Evolutionary conservation across 129 eudicot species (phyloP).

Genomic region (Scalesia atractyloides): DNA sequence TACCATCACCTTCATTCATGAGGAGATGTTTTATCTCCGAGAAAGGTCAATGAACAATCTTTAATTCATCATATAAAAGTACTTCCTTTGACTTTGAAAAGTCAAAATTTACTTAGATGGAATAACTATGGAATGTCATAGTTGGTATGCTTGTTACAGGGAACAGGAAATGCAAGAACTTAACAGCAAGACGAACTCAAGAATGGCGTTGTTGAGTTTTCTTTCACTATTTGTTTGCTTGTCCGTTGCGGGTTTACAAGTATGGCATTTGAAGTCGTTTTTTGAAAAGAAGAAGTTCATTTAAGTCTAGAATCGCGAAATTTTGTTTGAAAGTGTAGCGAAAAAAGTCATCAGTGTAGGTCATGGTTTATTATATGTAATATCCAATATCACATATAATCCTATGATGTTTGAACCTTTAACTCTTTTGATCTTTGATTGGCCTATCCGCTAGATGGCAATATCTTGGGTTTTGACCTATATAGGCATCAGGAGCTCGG

Average conservation of each 20-base stretch:
- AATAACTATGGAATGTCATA: background rate
- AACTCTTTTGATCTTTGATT: background rate
- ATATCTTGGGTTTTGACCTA: too few relatives aligned
- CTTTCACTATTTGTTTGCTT: conserved; percentile 68
- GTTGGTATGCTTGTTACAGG: conserved; percentile 46
- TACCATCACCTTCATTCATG: conserved; percentile 68
- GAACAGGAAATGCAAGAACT: conserved; percentile 90
- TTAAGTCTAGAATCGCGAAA: conserved; percentile 20
- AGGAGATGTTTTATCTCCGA: conserved; percentile 91
- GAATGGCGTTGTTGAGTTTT: conserved; percentile 79
- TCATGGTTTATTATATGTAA: conserved; percentile 15
- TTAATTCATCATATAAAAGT: background rate
- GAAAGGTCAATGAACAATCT: conserved; percentile 53
- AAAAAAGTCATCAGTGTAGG: conserved; percentile 5
- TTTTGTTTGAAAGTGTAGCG: conserved; percentile 7
- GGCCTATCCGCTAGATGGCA: background rate
- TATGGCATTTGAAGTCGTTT: conserved; percentile 85
- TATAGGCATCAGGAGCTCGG: background rate
- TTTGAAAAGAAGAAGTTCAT: conserved; percentile 94
- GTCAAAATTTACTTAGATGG: background rate
- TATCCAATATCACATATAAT: background rate
- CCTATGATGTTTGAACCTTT: background rate
- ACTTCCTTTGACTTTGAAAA: conserved; percentile 1
- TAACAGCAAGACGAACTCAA: conserved; percentile 71
- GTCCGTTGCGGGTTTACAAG: conserved; percentile 74